phyloP scores from a whole-genome alignment of 257 asterid species.

The Przewalskia tangutica region DNA sequence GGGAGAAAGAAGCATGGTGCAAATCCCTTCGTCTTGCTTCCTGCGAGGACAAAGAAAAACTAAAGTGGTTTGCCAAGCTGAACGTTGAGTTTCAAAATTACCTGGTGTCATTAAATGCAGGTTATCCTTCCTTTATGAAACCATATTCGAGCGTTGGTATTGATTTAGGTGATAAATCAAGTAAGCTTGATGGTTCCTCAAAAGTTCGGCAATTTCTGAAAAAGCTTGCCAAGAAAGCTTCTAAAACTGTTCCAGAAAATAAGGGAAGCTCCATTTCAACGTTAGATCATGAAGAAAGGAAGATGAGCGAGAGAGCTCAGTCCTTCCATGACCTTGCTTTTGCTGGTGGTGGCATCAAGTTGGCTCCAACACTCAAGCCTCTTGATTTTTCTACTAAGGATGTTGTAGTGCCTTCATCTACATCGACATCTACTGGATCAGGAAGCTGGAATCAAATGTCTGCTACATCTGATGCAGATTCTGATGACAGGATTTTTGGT shows the following conservation, averaged over 20 bases:
- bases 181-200: slow-evolving; percentile 64
- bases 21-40: slow-evolving; percentile 93
- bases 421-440: slow-evolving; percentile 30
- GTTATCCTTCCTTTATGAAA: slow-evolving; percentile 75
- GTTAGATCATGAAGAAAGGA: slow-evolving; percentile 50
- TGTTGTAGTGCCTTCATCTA: slow-evolving; percentile 26
- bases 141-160: slow-evolving; percentile 35
- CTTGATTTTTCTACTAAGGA: slow-evolving; percentile 31
- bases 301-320: slow-evolving; percentile 30
- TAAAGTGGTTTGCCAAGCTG: slow-evolving; percentile 52
- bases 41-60: slow-evolving; percentile 37
- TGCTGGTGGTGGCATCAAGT: slow-evolving; percentile 22
- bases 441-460: slow-evolving; percentile 29
- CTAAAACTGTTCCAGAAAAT: slow-evolving; percentile 52
- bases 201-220: slow-evolving; percentile 83
- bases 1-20: slow-evolving; percentile 99
- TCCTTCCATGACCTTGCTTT: slow-evolving; percentile 40
- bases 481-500: slow-evolving; percentile 34
- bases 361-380: slow-evolving; percentile 34
- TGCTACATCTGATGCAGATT: slow-evolving; percentile 42
- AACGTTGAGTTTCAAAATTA: slow-evolving; percentile 59
- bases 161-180: slow-evolving; percentile 49
- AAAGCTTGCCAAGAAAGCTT: slow-evolving; percentile 64
- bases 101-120: slow-evolving; percentile 59
- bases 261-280: slow-evolving; percentile 31